These are phyloP conservation scores for Marasmius tenuissimus DNA, from an alignment of 1,284 basidiomycete genomes.

Conservation along the genomic window DNA sequence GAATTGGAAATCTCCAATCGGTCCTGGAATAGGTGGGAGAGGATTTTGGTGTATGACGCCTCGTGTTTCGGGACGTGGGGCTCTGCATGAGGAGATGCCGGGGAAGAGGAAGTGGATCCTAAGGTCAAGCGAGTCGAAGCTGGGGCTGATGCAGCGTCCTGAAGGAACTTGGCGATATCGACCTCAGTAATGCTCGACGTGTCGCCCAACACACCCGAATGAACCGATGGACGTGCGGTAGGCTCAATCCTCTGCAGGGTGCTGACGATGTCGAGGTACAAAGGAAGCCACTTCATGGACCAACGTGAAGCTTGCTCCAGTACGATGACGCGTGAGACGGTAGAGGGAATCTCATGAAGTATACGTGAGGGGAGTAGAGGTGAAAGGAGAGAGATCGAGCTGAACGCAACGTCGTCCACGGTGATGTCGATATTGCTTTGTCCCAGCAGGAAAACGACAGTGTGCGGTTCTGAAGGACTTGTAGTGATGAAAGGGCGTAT, in stretches of 20 bases:
- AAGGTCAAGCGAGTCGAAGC: slow-evolving; percentile 46
- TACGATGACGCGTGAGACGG: slow-evolving; percentile 75
- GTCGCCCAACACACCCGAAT: slow-evolving; percentile 63
- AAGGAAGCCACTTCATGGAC: slow-evolving; percentile 85
- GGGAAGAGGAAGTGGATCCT: slow-evolving; percentile 31
- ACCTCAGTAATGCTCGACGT: slow-evolving; percentile 38
- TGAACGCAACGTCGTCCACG: slow-evolving; percentile 62
- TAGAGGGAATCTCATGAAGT: slow-evolving; percentile 61
- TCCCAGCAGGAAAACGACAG: slow-evolving; percentile 74
- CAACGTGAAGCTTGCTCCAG: slow-evolving; percentile 80
- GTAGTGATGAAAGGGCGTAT: slow-evolving; percentile 48
- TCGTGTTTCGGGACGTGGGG: slow-evolving; percentile 87
- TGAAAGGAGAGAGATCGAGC: slow-evolving; percentile 72
- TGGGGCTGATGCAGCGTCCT: slow-evolving; percentile 33
- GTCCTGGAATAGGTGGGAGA: slow-evolving; percentile 81
- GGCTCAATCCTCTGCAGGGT: slow-evolving; percentile 67
- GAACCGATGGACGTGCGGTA: slow-evolving; percentile 51
- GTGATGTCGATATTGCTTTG: slow-evolving; percentile 42
- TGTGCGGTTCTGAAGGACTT: slow-evolving; percentile 56
- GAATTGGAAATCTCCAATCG: slow-evolving; percentile 87
- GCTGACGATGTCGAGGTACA: slow-evolving; percentile 82
- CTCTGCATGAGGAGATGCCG: slow-evolving; percentile 22
- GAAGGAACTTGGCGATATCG: slow-evolving; percentile 51
- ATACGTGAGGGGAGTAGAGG: slow-evolving; percentile 74
- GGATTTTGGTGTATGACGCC: slow-evolving; percentile 87